phyloP scores from a whole-genome alignment of 2,329 filamentous ascomycete species.

The Leptographium procerum region DNA sequence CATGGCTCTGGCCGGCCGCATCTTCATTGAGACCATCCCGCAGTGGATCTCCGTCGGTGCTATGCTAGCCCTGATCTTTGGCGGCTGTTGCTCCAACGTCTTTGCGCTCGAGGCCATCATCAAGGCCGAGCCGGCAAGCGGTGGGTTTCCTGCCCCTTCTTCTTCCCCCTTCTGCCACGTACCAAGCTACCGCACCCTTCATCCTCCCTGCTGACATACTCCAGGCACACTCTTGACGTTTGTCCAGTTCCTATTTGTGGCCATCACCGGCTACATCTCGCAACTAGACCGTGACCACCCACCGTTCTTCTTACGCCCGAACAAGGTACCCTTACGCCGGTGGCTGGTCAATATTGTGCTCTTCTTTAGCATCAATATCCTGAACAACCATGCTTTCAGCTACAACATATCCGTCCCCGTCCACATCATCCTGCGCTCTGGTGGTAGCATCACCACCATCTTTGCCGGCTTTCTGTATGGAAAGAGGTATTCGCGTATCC shows the following conservation, averaged over 20 bases:
- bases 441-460: slow-evolving; percentile 93
- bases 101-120: slow-evolving; percentile 92
- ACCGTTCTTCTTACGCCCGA: slow-evolving; percentile 62
- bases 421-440: slow-evolving; percentile 91
- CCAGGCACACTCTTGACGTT: slow-evolving; percentile 77
- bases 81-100: slow-evolving; percentile 60
- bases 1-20: slow-evolving; percentile 38
- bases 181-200: no score
- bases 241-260: slow-evolving; percentile 77
- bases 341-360: slow-evolving; percentile 84
- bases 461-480: slow-evolving; percentile 77
- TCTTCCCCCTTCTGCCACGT: not conserved
- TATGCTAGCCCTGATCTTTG: slow-evolving; percentile 83
- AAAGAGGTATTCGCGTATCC: slow-evolving; percentile 69
- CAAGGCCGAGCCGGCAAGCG: slow-evolving; percentile 79
- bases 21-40: slow-evolving; percentile 47
- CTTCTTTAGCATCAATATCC: slow-evolving; percentile 86
- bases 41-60: slow-evolving; percentile 51
- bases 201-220: not conserved
- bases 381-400: slow-evolving; percentile 97
- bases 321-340: slow-evolving; percentile 69
- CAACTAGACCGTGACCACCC: slow-evolving; percentile 58
- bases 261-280: slow-evolving; percentile 63
- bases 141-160: slow-evolving; percentile 29
- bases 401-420: slow-evolving; percentile 94